Conservation (phyloP, 1,139 yeast species). For the Protomyces pachydermus region DNA sequence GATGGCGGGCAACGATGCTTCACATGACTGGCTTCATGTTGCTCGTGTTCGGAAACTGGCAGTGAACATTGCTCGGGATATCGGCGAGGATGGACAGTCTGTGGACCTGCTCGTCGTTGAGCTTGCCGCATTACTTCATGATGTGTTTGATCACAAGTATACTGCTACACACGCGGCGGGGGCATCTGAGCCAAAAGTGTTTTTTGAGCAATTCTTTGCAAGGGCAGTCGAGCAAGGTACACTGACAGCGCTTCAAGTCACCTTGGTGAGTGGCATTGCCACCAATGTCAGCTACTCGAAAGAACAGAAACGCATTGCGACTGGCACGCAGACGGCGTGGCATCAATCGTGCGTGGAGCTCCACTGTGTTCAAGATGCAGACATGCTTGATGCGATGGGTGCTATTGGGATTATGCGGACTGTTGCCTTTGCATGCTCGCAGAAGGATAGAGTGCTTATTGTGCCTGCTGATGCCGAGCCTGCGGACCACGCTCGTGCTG, state of each 20-base stretch:
- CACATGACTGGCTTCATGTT: conserved; percentile 19
- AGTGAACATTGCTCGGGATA: conserved; percentile 2
- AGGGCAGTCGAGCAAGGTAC: conserved; percentile 33
- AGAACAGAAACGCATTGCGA: conserved; percentile 32
- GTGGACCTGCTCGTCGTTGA: conserved; percentile 38
- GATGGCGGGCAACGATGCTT: conserved; percentile 8
- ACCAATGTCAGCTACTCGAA: conserved; percentile 37
- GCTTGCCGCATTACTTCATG: conserved; percentile 42
- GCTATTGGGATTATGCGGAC: conserved; percentile 40
- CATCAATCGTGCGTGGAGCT: conserved; percentile 37
- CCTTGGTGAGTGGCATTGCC: conserved; percentile 35
- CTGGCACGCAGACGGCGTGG: conserved; percentile 38
- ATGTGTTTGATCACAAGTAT: conserved; percentile 42
- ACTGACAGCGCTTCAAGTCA: conserved; percentile 29
- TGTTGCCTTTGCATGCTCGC: conserved; percentile 39
- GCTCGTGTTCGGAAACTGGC: conserved; percentile 7
- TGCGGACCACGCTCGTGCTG: not conserved
- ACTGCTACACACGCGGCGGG: conserved; percentile 28
- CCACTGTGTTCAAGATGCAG: conserved; percentile 43
- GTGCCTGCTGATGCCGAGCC: not conserved
- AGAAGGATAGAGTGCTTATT: not conserved
- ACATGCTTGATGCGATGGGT: conserved; percentile 43
- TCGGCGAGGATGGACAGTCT: not conserved
- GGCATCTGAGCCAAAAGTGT: not conserved
- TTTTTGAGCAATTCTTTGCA: conserved; percentile 31